Base-by-base conservation (phyloP, 768 basidiomycete species). In the Lactarius akahatsu region DNA sequence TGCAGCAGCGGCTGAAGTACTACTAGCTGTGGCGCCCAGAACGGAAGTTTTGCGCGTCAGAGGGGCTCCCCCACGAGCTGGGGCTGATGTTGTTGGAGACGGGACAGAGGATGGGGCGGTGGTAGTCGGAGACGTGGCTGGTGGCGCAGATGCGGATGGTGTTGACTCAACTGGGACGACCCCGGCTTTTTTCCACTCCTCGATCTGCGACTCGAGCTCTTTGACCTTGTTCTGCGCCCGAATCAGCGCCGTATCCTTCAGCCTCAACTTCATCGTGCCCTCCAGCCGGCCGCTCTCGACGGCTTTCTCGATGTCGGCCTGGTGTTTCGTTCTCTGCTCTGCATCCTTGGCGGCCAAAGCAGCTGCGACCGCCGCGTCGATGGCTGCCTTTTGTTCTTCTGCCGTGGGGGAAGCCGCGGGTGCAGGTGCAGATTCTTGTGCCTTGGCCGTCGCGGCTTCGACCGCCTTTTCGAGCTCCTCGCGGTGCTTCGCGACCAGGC, bases 211-310 rank as follows among this genome's bases (percentile, higher is more conserved):
- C 71, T 92, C 90, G 41, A 91, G 78, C 8, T 88, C 86, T 77
- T 90, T 92, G 59, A 91, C 77, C 64, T 81, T 83, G 64, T 77
- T 78, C 72, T 90, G 85, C 11, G 84, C 78, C 59, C 79, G 83
- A 36, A 86, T 80, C n/a, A 92, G 77, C 69, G 89, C 89, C 1
- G 79, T 77, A 69, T 93, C 91, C 76, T 91, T 92, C 52, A 92
- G 70, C 73, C 88, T 90, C 40, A 77, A 73, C 77, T 88, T 89
- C 28, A 85, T 79, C 1, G 72, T 78, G 59, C 82, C 79, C 69
- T 92, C 91, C 78, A 83, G 78, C 57, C 90, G 80, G 2, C 91
- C 91, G 3, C 84, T 78, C 59, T 92, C 91, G 8, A 88, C 80
- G 1, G 91, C 91, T 7, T 83, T 79, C 3, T 80, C 80, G 40